These are phyloP conservation scores for Phytophthora crassamura DNA, from an alignment of 352 stramenopile species.

Conservation along the genomic window DNA sequence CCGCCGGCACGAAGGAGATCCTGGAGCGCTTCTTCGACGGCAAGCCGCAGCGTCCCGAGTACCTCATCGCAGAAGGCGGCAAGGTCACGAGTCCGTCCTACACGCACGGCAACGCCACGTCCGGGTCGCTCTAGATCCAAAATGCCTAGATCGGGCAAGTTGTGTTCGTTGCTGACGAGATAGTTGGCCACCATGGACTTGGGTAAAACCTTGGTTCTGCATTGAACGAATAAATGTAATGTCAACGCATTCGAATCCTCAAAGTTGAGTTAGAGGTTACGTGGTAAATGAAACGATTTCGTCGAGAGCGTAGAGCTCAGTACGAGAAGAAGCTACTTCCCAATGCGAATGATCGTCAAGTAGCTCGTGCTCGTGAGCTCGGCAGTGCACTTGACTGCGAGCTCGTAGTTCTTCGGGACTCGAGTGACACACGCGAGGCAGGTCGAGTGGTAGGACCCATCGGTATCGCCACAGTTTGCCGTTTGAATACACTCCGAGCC, in stretches of 20 bases:
- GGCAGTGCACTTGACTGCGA: background rate
- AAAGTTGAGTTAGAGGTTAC: too few species aligned
- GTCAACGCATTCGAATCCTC: too few species aligned
- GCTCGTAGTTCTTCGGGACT: too few species aligned
- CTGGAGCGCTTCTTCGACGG: conserved; percentile 51
- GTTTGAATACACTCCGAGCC: conserved; percentile 16
- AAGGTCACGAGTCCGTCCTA: conserved; percentile 46
- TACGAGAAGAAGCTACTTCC: conserved; percentile 7
- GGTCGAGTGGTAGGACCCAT: conserved; percentile 4
- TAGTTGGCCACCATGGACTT: too few species aligned
- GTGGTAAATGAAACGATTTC: too few species aligned
- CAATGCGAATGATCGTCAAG: conserved; percentile 9
- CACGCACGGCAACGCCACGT: conserved; percentile 42
- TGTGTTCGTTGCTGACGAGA: too few species aligned
- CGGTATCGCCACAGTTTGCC: conserved; percentile 1
- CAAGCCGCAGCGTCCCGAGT: conserved; percentile 45
- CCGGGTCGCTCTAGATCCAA: conserved; percentile 26
- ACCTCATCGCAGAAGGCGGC: conserved; percentile 47
- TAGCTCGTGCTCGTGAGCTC: conserved; percentile 4
- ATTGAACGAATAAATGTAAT: too few species aligned
- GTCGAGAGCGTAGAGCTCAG: too few species aligned
- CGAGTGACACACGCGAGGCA: background rate
- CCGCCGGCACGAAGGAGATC: conserved; percentile 49
- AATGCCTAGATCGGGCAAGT: too few species aligned
- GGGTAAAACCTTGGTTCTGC: too few species aligned